Percentiles rank a stretch among this genome's conserved stretches.
Conservation (phyloP, 2,329 filamentous ascomycete genomes). For the Diaporthe nobilis region DNA sequence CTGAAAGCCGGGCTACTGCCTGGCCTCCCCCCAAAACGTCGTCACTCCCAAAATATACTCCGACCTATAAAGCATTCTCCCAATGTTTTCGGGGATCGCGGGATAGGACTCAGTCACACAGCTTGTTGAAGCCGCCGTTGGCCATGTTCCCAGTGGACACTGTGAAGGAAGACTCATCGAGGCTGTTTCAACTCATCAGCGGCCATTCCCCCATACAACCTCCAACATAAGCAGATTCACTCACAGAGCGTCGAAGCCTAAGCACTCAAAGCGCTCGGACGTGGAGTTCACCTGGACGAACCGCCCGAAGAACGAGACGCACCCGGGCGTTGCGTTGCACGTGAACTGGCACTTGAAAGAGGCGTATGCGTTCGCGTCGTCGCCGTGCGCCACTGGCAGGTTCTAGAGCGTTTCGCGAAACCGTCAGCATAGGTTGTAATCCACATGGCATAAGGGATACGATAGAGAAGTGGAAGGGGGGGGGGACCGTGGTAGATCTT, state of each 20-base stretch:
- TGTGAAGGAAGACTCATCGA: constrained; percentile 45
- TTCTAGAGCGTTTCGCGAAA: constrained; percentile 11
- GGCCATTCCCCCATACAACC: background rate
- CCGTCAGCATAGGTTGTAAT: background rate
- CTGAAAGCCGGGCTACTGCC: background rate
- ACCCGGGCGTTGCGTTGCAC: constrained; percentile 47
- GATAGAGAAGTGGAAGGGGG: background rate
- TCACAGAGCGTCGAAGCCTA: constrained; percentile 41
- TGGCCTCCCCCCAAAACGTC: background rate
- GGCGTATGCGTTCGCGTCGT: constrained; percentile 45
- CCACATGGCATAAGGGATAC: too few relatives aligned
- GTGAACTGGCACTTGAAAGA: constrained; percentile 50
- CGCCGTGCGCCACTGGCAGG: constrained; percentile 40
- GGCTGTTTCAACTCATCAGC: constrained; percentile 36
- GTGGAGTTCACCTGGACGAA: constrained; percentile 42
- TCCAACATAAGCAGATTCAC: background rate
- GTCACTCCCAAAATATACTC: background rate
- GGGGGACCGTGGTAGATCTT: background rate
- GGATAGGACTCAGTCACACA: constrained; percentile 42
- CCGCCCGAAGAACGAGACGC: constrained; percentile 48
- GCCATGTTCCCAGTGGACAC: constrained; percentile 42
- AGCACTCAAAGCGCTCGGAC: constrained; percentile 39
- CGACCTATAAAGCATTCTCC: background rate
- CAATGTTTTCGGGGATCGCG: background rate
- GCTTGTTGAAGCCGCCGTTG: constrained; percentile 47